Percentiles rank a stretch among this genome's conserved stretches.
phyloP scores from a whole-genome alignment of 163 green algal genomes.

The Chlorella variabilis region DNA sequence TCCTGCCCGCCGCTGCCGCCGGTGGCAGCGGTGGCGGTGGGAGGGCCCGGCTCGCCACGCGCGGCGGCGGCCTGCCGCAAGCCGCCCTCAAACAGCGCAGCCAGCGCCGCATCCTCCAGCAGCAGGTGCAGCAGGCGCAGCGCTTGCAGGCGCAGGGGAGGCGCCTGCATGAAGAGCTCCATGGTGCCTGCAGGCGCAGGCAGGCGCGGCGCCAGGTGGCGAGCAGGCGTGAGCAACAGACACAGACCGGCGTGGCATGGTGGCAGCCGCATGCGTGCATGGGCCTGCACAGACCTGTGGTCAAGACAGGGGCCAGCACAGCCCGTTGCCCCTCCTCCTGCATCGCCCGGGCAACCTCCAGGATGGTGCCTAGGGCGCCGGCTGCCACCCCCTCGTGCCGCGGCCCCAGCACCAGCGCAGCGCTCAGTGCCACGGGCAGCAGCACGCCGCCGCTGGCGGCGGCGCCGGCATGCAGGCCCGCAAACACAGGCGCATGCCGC shows the following conservation, averaged over 20 bases:
- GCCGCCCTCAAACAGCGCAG: slow-evolving; percentile 26
- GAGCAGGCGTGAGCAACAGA: no score
- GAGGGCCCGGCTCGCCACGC: background rate
- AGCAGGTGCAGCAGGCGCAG: slow-evolving; percentile 40
- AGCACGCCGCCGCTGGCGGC: background rate
- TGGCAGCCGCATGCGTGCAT: no score
- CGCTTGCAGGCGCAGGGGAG: slow-evolving; percentile 14
- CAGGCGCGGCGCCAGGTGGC: background rate
- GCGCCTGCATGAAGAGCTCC: slow-evolving; percentile 22
- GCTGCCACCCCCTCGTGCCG: background rate
- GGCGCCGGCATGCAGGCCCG: background rate
- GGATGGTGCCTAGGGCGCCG: background rate
- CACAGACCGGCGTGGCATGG: no score
- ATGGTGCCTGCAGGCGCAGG: slow-evolving; percentile 29
- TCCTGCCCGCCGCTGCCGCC: slow-evolving; percentile 6
- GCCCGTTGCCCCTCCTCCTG: background rate
- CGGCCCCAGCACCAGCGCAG: background rate
- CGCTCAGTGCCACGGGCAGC: background rate
- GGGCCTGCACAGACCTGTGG: no score
- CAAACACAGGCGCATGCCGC: slow-evolving; percentile 3
- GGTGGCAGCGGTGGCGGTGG: slow-evolving; percentile 10
- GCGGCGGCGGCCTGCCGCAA: slow-evolving; percentile 12
- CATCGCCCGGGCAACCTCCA: slow-evolving; percentile 6
- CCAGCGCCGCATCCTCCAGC: slow-evolving; percentile 10
- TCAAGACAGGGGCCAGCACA: slow-evolving; percentile 1